phyloP scores from a whole-genome alignment of 495 filamentous ascomycete genomes.

The Xylaria longipes region DNA sequence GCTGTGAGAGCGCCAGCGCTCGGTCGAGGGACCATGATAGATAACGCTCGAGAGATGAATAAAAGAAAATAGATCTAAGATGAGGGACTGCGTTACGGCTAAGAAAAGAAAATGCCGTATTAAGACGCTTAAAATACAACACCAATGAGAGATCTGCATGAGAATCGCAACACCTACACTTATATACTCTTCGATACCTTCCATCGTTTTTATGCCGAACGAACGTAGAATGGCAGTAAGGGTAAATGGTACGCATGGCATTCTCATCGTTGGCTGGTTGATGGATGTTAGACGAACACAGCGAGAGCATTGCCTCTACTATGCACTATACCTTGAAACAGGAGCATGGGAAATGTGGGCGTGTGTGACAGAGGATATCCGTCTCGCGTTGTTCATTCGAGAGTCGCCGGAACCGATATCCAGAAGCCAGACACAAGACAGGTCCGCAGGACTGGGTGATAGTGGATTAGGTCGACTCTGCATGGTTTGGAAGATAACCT shows the following conservation, averaged over 20 bases:
- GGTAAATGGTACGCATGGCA: not conserved
- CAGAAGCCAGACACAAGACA: not conserved
- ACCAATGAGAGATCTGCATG: not conserved
- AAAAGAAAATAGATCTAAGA: not conserved
- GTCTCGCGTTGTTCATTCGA: not conserved
- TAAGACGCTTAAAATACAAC: not conserved
- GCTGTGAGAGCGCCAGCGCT: conserved; percentile 31
- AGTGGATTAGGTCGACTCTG: not conserved
- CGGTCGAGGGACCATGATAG: conserved; percentile 32
- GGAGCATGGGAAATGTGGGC: not conserved
- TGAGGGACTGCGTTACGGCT: not conserved
- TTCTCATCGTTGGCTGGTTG: conserved; percentile 1
- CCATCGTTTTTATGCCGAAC: not conserved
- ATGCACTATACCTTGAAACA: conserved; percentile 2
- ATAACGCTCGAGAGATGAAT: not conserved
- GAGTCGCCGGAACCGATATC: conserved; percentile 3
- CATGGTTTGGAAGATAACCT: not conserved
- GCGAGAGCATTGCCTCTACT: not conserved
- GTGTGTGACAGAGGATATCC: not conserved
- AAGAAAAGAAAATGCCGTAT: not conserved
- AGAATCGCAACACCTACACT: not conserved
- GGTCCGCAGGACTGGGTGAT: not conserved
- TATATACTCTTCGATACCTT: not conserved
- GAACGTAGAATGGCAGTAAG: not conserved
- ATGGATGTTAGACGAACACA: not conserved